These are phyloP conservation scores for Fraxinus angustifolia DNA, from an alignment of 305 asterid genomes.

Conservation along the genomic window DNA sequence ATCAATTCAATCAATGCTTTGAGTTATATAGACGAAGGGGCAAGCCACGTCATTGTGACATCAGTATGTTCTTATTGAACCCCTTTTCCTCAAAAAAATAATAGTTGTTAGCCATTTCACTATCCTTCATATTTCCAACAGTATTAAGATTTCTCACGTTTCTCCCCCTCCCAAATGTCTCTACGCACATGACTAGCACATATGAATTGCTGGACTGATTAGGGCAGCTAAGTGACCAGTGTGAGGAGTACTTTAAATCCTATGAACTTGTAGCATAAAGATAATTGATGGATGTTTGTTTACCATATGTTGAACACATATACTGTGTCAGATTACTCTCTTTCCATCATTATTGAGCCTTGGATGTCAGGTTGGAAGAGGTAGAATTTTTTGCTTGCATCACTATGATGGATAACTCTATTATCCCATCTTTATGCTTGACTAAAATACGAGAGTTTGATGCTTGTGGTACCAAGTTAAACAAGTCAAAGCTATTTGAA, in stretches of 20 bases:
- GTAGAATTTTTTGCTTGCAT: slow-evolving; percentile 1
- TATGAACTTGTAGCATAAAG: background rate
- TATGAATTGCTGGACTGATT: background rate
- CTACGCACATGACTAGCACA: background rate
- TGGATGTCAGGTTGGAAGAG: background rate
- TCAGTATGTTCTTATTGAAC: slow-evolving; percentile 54
- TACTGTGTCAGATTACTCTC: background rate
- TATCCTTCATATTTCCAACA: background rate
- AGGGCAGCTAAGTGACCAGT: slow-evolving; percentile 1
- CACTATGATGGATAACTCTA: slow-evolving; percentile 12
- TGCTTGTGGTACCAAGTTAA: background rate
- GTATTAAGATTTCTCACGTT: background rate
- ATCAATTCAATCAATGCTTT: slow-evolving; percentile 72
- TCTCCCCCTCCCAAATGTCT: slow-evolving; percentile 1
- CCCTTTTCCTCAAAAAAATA: background rate
- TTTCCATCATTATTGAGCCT: slow-evolving; percentile 13
- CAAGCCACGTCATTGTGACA: slow-evolving; percentile 96
- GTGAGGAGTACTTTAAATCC: background rate
- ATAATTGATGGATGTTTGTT: slow-evolving; percentile 8
- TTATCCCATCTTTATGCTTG: background rate
- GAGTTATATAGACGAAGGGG: slow-evolving; percentile 84
- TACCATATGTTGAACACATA: background rate
- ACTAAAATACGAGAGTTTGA: slow-evolving; percentile 1
- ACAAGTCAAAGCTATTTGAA: slow-evolving; percentile 9
- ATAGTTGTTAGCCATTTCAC: background rate